These are phyloP conservation scores for Fusarium ramigenum DNA, from an alignment of 2,329 filamentous ascomycete species.

Conservation along the genomic window DNA sequence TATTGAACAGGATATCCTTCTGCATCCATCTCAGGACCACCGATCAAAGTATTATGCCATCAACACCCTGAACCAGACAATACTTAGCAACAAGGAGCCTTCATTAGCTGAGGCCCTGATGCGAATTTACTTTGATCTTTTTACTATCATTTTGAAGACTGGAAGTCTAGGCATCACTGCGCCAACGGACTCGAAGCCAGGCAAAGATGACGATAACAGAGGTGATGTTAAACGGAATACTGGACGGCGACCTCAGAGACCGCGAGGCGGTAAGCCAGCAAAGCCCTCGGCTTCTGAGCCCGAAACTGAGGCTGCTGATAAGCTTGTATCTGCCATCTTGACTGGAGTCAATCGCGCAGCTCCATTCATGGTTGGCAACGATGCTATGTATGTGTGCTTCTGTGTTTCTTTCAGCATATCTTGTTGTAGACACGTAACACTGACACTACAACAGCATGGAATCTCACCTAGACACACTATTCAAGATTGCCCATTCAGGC, in stretches of 20 bases:
- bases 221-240: background rate
- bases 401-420: background rate
- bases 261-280: slow-evolving; percentile 31
- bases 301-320: slow-evolving; percentile 78
- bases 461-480: slow-evolving; percentile 90
- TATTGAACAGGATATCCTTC: slow-evolving; percentile 87
- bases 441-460: slow-evolving; percentile 67
- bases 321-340: slow-evolving; percentile 89
- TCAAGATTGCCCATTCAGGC: slow-evolving; percentile 94
- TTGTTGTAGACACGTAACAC: background rate
- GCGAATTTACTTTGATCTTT: slow-evolving; percentile 91
- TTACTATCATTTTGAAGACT: slow-evolving; percentile 81
- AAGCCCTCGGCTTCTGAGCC: slow-evolving; percentile 55
- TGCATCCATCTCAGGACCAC: slow-evolving; percentile 85
- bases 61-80: slow-evolving; percentile 97
- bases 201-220: slow-evolving; percentile 46
- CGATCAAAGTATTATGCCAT: slow-evolving; percentile 96
- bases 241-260: slow-evolving; percentile 41
- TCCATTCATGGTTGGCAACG: slow-evolving; percentile 86
- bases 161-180: slow-evolving; percentile 51
- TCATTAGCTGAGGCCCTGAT: slow-evolving; percentile 82
- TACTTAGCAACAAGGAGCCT: slow-evolving; percentile 85
- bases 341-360: slow-evolving; percentile 96
- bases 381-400: slow-evolving; percentile 64
- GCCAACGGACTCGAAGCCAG: slow-evolving; percentile 55